phyloP scores from a whole-genome alignment of 495 filamentous ascomycete genomes.

The Lineolata rhizophorae region DNA sequence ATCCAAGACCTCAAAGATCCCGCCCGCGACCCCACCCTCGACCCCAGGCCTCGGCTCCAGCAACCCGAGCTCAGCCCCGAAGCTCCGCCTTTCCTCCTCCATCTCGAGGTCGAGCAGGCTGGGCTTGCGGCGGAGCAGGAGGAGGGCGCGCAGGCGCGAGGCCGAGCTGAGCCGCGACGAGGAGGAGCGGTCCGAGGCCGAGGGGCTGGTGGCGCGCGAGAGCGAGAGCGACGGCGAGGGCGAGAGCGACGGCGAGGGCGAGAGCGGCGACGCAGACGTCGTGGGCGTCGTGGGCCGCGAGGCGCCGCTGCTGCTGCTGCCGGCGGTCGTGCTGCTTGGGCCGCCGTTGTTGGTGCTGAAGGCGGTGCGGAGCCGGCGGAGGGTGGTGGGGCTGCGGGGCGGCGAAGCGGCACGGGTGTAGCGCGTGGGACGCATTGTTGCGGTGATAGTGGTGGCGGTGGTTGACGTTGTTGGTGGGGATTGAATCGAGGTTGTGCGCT shows the following conservation, averaged over 20 bases:
- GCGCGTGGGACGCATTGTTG: no score
- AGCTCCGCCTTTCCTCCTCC: constrained; percentile 15
- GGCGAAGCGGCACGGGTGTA: constrained; percentile 11
- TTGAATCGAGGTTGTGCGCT: no score
- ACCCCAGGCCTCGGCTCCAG: constrained; percentile 17
- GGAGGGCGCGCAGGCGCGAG: constrained; percentile 6
- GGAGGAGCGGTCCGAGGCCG: constrained; percentile 5
- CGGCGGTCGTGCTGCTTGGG: no score
- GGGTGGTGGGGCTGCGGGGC: constrained; percentile 12
- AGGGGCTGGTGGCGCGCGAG: constrained; percentile 2
- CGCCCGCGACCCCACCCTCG: constrained; percentile 6
- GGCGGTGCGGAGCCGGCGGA: constrained; percentile 16
- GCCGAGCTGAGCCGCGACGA: constrained; percentile 2
- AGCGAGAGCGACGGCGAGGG: not conserved
- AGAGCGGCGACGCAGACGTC: not conserved
- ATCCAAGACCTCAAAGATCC: constrained; percentile 19
- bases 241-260: constrained; percentile 5
- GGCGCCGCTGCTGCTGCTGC: no score
- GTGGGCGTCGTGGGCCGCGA: constrained; percentile 1
- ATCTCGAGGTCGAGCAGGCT: constrained; percentile 14
- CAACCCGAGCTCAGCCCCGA: constrained; percentile 14
- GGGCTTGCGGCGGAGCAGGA: constrained; percentile 13
- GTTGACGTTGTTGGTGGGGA: no score
- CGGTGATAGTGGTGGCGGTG: no score
- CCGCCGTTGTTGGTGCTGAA: no score